These are phyloP conservation scores for Malus orientalis DNA, from an alignment of 306 rosid species.

Conservation along the genomic window DNA sequence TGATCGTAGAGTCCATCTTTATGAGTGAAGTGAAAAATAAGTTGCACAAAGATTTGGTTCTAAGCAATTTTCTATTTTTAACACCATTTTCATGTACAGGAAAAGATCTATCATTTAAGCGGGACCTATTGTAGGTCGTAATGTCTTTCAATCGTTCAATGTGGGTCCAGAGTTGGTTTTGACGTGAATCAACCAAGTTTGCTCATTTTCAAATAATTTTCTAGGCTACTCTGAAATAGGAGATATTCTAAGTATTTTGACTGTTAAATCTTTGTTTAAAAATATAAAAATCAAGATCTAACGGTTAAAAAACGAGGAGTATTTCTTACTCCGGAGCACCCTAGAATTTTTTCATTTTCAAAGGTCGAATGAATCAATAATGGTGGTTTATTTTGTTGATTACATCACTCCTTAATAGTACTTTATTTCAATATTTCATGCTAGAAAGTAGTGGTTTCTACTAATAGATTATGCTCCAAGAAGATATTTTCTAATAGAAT, in stretches of 20 bases:
- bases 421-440: not conserved
- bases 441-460: not conserved
- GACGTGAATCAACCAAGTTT: not conserved
- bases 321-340: not conserved
- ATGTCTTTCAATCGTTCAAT: conserved; percentile 3
- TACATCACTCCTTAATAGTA: not conserved
- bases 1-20: not conserved
- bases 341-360: not conserved
- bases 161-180: conserved; percentile 1
- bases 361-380: not conserved
- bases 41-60: no score
- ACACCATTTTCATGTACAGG: not conserved
- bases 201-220: not conserved
- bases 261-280: not conserved
- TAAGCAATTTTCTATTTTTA: not conserved
- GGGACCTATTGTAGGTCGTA: not conserved
- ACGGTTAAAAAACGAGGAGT: not conserved
- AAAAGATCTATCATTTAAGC: not conserved
- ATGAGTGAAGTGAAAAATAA: not conserved
- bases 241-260: no score
- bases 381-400: not conserved
- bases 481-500: not conserved
- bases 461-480: not conserved
- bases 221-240: not conserved
- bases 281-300: not conserved